Evolutionary conservation across 2,329 filamentous ascomycete species (phyloP), one percentile per base, ranked within the genome.

Genomic region (Paecilomyces sp.): DNA sequence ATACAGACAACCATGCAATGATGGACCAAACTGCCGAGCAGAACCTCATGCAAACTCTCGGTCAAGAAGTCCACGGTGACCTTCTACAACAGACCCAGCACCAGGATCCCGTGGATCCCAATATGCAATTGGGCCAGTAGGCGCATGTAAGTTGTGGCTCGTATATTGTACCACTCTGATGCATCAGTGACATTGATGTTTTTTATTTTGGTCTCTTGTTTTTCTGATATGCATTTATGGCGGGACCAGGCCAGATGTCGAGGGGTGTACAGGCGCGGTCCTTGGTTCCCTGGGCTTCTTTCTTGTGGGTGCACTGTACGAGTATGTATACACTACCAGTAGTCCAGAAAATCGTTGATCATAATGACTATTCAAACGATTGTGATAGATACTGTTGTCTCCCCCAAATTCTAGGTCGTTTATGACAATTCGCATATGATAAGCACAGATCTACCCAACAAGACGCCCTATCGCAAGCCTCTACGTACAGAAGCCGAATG

Each of bases 31-130:
- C 71, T 1, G 72, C 73, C 0, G 75, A 78, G 59, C 75, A 77
- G 59, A 75, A 75, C 47, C 60, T 78, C 53, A 77, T 77, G 67
- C 75, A 78, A 65, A 77, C 74, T n/a, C 68, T 78, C 4, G 72
- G 71, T 13, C 74, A 77, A 61, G 75, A 77, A 59, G 72, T 74
- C 13, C 74, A 77, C 57, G 71, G 73, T 11, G 74, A 75, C 22
- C 67, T 70, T 13, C 73, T 71, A n/a, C 64, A 64, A 33, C 65
- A 73, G 57, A 68, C 73, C 31, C 71, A 73, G 8, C 64, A 59
- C 34, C 68, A 68, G 28, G 70, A 72, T 54, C 67, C 70, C 11
- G 63, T 75, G 52, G 71, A 75, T 61, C 71, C 70, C 13, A 70
- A 70, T 9, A 71, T 76, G 67, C 73, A 75, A 57, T 51, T 71